Conservation (phyloP, 805 yeast species). For the Yarrowia divulgata region DNA sequence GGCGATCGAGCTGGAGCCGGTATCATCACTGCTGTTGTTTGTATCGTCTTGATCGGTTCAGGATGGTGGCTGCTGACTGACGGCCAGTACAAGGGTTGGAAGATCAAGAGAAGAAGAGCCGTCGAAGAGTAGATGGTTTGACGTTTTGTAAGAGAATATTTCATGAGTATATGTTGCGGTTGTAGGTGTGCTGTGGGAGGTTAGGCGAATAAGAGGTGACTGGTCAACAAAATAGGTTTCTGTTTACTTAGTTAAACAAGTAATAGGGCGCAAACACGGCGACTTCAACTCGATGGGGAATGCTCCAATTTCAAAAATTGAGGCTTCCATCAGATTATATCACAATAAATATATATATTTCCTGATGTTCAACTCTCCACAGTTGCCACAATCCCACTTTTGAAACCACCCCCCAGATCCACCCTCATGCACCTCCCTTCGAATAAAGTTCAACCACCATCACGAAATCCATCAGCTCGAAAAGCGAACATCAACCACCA, state of each 20-base stretch:
- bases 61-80: slow-evolving; percentile 43
- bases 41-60: slow-evolving; percentile 40
- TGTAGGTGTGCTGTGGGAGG: too few relatives aligned
- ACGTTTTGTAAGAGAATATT: neutral
- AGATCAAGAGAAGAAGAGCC: neutral
- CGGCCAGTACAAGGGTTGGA: slow-evolving; percentile 9
- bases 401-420: too few relatives aligned
- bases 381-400: neutral
- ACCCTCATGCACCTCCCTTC: neutral
- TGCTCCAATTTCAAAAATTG: too few relatives aligned
- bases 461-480: slow-evolving; percentile 1
- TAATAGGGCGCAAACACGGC: too few relatives aligned
- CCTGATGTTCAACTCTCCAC: neutral
- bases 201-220: too few relatives aligned
- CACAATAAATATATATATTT: too few relatives aligned
- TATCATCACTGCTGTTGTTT: slow-evolving; percentile 44
- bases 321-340: too few relatives aligned
- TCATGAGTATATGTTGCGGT: neutral
- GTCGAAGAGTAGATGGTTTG: neutral
- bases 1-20: slow-evolving; percentile 46
- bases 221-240: too few relatives aligned
- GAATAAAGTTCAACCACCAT: slow-evolving; percentile 17
- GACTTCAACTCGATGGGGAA: too few relatives aligned
- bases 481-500: neutral
- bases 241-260: too few relatives aligned